Conservation (phyloP, 495 filamentous ascomycete genomes). For the Xylaria nigripes region DNA sequence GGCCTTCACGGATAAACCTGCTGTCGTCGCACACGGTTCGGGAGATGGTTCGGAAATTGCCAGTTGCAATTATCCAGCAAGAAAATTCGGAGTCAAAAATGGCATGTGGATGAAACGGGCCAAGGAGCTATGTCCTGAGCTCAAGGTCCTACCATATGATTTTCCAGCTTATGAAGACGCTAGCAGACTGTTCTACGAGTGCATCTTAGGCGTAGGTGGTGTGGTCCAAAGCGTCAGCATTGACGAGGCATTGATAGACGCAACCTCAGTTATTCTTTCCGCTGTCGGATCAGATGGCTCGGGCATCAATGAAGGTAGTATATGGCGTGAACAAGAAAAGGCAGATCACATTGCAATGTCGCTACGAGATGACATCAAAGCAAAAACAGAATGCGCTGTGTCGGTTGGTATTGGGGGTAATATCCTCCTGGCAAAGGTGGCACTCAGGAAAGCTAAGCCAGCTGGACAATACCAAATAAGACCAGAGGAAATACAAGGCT, state of each 20-base stretch:
- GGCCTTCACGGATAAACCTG: slow-evolving; percentile 70
- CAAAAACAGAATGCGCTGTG: slow-evolving; percentile 72
- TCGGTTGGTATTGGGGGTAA: slow-evolving; percentile 94
- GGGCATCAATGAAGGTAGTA: slow-evolving; percentile 60
- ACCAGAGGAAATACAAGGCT: slow-evolving; percentile 66
- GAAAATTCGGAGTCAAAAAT: slow-evolving; percentile 80
- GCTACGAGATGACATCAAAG: slow-evolving; percentile 60
- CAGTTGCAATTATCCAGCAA: slow-evolving; percentile 90
- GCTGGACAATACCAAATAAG: slow-evolving; percentile 77
- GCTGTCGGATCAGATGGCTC: slow-evolving; percentile 60
- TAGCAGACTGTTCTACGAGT: slow-evolving; percentile 77
- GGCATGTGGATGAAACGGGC: slow-evolving; percentile 99
- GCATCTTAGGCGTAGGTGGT: slow-evolving; percentile 70
- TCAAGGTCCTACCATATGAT: slow-evolving; percentile 85
- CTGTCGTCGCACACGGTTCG: slow-evolving; percentile 78
- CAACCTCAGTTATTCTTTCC: slow-evolving; percentile 57
- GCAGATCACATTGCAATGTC: slow-evolving; percentile 62
- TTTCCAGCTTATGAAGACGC: slow-evolving; percentile 92
- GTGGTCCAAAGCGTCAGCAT: slow-evolving; percentile 92
- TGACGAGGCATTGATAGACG: slow-evolving; percentile 83
- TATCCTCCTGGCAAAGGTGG: slow-evolving; percentile 82
- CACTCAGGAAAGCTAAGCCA: slow-evolving; percentile 85
- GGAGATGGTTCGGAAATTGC: slow-evolving; percentile 90
- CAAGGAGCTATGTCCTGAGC: slow-evolving; percentile 69
- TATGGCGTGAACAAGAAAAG: slow-evolving; percentile 73